Evolutionary conservation across 2,329 filamentous ascomycete species (phyloP).

Genomic region (Neopestalotiopsis rosae): DNA sequence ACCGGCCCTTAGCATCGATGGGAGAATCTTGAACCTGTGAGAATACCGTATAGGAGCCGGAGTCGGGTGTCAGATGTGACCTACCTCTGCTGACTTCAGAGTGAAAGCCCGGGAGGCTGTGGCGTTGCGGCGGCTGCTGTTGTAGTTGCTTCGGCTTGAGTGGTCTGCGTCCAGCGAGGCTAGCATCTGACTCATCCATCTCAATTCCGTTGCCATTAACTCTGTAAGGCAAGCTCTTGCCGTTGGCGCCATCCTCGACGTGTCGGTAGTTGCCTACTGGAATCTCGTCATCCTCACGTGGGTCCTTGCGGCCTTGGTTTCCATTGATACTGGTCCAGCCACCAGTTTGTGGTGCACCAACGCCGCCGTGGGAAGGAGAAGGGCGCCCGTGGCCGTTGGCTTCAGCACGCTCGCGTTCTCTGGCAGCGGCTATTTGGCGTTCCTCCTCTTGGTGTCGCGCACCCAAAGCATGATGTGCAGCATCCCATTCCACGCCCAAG

Average conservation of each 20-base stretch:
- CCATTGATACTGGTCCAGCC: conserved; percentile 38
- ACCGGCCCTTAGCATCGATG: conserved; percentile 30
- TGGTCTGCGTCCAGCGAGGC: conserved; percentile 22
- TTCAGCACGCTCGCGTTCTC: conserved; percentile 23
- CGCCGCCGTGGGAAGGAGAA: conserved; percentile 21
- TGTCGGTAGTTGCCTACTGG: conserved; percentile 39
- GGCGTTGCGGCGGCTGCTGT: conserved; percentile 27
- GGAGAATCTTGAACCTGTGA: conserved; percentile 21
- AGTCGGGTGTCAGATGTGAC: conserved; percentile 21
- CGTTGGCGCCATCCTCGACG: conserved; percentile 32
- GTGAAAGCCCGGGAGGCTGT: conserved; percentile 34
- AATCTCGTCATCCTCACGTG: conserved; percentile 34
- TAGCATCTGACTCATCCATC: conserved; percentile 21
- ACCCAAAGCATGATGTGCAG: conserved; percentile 19
- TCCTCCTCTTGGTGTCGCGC: conserved; percentile 32
- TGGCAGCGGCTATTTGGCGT: conserved; percentile 27
- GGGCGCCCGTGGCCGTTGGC: conserved; percentile 24
- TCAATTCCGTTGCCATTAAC: conserved; percentile 22
- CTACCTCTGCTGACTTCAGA: conserved; percentile 8
- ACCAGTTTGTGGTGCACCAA: conserved; percentile 19
- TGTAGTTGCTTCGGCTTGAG: conserved; percentile 31
- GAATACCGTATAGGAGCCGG: conserved; percentile 5
- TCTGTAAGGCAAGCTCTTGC: conserved; percentile 30
- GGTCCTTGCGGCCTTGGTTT: conserved; percentile 25
- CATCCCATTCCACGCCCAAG: conserved; percentile 30